Conservation (phyloP, 768 basidiomycete species). For the Tylopilus sp. region DNA sequence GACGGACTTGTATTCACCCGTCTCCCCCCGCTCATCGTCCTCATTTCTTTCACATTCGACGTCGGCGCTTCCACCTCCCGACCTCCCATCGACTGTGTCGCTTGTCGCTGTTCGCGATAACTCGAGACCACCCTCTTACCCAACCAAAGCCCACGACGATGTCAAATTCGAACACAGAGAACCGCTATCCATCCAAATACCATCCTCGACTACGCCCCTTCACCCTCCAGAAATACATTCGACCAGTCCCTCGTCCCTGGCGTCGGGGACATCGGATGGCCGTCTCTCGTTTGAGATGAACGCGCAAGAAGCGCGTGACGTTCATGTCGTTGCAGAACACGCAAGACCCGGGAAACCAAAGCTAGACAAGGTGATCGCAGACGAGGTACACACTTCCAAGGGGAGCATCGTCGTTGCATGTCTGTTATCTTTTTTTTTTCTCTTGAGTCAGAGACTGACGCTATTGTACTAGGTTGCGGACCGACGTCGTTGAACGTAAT, state of each 20-base stretch:
- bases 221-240: background rate
- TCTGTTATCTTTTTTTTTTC: conserved; percentile 35
- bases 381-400: conserved; percentile 55
- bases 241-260: background rate
- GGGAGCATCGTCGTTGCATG: conserved; percentile 67
- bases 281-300: conserved; percentile 45
- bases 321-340: conserved; percentile 57
- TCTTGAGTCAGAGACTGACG: background rate
- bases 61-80: background rate
- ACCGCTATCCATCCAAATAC: background rate
- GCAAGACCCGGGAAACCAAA: conserved; percentile 66
- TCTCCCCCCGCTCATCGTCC: conserved; percentile 9
- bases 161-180: conserved; percentile 4
- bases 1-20: conserved; percentile 9
- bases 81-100: conserved; percentile 5
- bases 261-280: background rate
- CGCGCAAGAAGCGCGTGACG: conserved; percentile 55
- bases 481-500: conserved; percentile 66
- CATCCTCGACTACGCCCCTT: background rate
- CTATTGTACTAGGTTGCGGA: conserved; percentile 56
- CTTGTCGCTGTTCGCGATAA: background rate
- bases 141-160: conserved; percentile 3
- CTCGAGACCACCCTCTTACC: background rate
- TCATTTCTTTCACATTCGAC: conserved; percentile 3
- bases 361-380: conserved; percentile 55